Base-by-base conservation (phyloP, 2,329 filamentous ascomycete genomes). In the Monilinia aucupariae region DNA sequence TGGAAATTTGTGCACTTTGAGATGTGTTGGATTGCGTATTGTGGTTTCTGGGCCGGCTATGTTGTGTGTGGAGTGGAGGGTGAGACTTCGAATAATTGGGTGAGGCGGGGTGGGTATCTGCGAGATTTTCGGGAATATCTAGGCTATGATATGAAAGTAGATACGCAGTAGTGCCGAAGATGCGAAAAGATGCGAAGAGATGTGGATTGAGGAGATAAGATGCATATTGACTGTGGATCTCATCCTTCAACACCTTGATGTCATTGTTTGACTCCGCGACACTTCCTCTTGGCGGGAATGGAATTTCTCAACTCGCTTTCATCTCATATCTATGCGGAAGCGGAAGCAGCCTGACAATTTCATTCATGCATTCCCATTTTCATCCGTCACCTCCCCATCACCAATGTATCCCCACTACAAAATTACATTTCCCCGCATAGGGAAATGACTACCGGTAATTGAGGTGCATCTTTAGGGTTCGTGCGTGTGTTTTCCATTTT, bases 381-480 rank as follows among this genome's bases (percentile, higher is more conserved):
- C 27, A 34, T 9, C 9, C 27, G 4, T 47, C 3, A 13, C 27
- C 8, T 45, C n/a, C 20, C n/a, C 20, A 10, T 20, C n/a, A 34
- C 2, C 1, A 3, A 7, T 17, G 10, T 27, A 30, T 27, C 20
- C n/a, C 22, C 34, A 25, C n/a, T 41, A 15, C 41, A 25, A n/a
- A n/a, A n/a, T 32, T 55, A 97, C 92, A 97, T 96, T 82, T 97
- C 92, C 37, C 94, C 94, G 73, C 93, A 97, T 78, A 96, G 87
- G 12, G 86, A 81, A 72, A 99, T 87, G 17, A 86, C 83, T 2
- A 97, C 88, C 73, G 97, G 92, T 74, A 93, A 79, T 69, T 89
- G 89, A 4, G 93, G 94, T 73, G 89, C 85, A 73, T 97, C 93
- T 74, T 89, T 85, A 58, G 84, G 85, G 41, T 81, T 78, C 12